Conservation (phyloP, 164 flowering plant genomes). For the Taxillus chinensis region DNA sequence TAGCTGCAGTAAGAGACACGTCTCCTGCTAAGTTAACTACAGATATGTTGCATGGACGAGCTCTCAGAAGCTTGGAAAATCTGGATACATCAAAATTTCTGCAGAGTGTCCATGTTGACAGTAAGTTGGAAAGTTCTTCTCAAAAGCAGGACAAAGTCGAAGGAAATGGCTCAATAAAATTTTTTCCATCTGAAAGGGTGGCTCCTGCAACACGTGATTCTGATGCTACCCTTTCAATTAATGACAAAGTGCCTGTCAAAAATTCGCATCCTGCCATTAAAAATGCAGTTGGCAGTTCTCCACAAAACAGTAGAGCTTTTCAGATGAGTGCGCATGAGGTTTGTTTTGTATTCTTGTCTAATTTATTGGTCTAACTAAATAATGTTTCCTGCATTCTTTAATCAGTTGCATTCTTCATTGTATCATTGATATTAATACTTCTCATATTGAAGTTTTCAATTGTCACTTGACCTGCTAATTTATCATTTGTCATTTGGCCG, state of each 20-base stretch:
- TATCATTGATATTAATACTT: too few species aligned
- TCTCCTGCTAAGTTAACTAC: constrained; percentile 45
- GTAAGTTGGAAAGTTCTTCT: constrained; percentile 14
- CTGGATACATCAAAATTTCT: constrained; percentile 45
- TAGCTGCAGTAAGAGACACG: constrained; percentile 29
- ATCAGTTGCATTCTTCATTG: background rate
- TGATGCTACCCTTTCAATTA: constrained; percentile 8
- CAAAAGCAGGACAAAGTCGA: constrained; percentile 21
- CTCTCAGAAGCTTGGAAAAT: constrained; percentile 63
- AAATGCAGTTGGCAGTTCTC: constrained; percentile 12
- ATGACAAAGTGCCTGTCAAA: constrained; percentile 13
- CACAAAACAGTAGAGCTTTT: constrained; percentile 46
- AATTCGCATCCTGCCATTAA: constrained; percentile 13
- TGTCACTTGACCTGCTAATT: too few species aligned
- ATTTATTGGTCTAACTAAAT: background rate
- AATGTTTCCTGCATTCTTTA: background rate
- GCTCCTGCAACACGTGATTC: constrained; percentile 14
- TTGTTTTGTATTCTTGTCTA: background rate
- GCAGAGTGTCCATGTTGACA: constrained; percentile 19
- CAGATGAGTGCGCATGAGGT: constrained; percentile 96
- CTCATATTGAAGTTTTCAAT: too few species aligned
- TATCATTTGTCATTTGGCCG: too few species aligned
- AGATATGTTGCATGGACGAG: constrained; percentile 50
- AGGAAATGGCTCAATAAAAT: constrained; percentile 30
- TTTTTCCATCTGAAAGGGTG: constrained; percentile 7